Evolutionary conservation across 768 basidiomycete species (phyloP).

Genomic region (Dendrothele bispora): DNA sequence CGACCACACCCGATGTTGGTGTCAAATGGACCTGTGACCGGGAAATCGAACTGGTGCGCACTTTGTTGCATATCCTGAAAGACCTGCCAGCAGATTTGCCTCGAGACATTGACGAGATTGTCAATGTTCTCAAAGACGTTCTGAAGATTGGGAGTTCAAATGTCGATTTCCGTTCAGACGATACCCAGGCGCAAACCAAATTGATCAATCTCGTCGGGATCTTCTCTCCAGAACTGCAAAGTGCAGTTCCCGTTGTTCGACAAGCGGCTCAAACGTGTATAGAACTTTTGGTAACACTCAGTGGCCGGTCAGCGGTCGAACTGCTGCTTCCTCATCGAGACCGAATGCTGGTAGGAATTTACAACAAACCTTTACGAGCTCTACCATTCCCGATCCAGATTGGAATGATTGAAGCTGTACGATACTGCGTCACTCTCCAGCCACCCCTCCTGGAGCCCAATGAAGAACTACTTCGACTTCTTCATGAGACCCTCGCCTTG

Average conservation of each 20-base stretch:
- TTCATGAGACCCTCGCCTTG: constrained; percentile 91
- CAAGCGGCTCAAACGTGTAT: constrained; percentile 83
- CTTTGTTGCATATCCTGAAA: constrained; percentile 87
- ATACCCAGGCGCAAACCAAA: constrained; percentile 48
- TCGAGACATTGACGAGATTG: constrained; percentile 74
- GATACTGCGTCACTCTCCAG: constrained; percentile 86
- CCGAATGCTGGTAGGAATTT: constrained; percentile 85
- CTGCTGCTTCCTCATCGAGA: constrained; percentile 85
- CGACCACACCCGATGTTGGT: constrained; percentile 67
- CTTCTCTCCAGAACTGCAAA: constrained; percentile 86
- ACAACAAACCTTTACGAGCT: constrained; percentile 94
- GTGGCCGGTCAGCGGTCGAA: constrained; percentile 69
- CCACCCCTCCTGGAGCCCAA: constrained; percentile 90
- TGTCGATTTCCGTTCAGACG: constrained; percentile 45
- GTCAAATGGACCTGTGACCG: constrained; percentile 81
- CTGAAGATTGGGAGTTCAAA: constrained; percentile 59
- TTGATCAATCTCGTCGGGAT: constrained; percentile 74
- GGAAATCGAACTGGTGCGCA: constrained; percentile 87
- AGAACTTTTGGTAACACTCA: constrained; percentile 71
- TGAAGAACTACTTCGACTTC: constrained; percentile 86
- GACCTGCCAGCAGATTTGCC: constrained; percentile 92
- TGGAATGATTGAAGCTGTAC: constrained; percentile 95
- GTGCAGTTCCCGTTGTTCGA: constrained; percentile 82
- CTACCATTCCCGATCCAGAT: constrained; percentile 95
- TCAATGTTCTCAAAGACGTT: constrained; percentile 71